Evolutionary conservation across 768 basidiomycete genomes (phyloP), one percentile per base, ranked within the genome.

Genomic region (Crucibulum laeve): DNA sequence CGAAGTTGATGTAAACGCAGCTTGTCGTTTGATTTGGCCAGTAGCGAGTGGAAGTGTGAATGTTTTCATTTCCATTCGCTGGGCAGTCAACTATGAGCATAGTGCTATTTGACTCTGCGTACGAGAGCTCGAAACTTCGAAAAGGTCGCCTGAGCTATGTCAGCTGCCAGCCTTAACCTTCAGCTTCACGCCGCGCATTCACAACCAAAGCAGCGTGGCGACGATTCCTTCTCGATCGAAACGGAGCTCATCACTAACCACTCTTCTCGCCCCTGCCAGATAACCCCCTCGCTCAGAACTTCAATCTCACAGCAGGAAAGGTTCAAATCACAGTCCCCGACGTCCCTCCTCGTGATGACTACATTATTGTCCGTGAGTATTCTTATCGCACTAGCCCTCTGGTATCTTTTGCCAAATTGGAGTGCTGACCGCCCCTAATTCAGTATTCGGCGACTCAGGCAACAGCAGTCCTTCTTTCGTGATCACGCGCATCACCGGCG

Each of bases 401-500:
- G 5, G 7, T 13, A 17, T 40, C 14, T 13, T 21, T 40, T 25
- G 45, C 5, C 40, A 40, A 18, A 35, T 28, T 37, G 10, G 18
- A n/a, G 35, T 14, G 14, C 35, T n/a, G n/a, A 37, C 18, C 35
- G 14, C 19, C 19, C n/a, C n/a, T n/a, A n/a, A 52, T 25, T 3
- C 40, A 86, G 84, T 84, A 32, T 65, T 82, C 49, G 85, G 85
- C 21, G 78, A 83, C 53, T 84, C 81, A 11, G 86, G 85, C 8
- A 78, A 89, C 48, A 50, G 59, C 6, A 82, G 77, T 53, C 75
- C 75, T 0, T 14, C 62, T 28, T 87, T 89, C 56, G 76, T 71
- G 1, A 89, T 89, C 47, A 62, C 69, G 22, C 60, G 54, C 18
- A 85, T 84, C 49, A 54, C 65, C 15, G 60, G 48, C 21, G 54